Evolutionary conservation across 2,329 filamentous ascomycete species (phyloP).

Genomic region (Fusarium palustre): DNA sequence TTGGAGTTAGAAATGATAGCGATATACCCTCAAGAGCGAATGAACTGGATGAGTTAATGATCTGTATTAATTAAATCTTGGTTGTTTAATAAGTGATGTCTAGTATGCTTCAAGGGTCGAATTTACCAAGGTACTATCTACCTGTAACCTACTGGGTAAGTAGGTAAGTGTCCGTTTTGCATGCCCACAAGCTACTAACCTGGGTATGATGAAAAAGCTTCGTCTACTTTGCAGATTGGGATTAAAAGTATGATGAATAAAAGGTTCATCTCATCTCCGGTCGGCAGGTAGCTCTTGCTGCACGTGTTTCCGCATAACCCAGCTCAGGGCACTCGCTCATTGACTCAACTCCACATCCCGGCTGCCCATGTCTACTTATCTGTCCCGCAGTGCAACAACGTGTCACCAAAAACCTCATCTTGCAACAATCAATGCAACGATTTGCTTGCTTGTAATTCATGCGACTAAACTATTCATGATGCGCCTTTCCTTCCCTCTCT

Average conservation of each 20-base stretch:
- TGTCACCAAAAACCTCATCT: slow-evolving; percentile 39
- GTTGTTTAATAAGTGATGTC: background rate
- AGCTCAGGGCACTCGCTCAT: background rate
- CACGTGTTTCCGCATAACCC: slow-evolving; percentile 42
- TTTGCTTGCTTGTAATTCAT: background rate
- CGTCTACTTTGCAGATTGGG: background rate
- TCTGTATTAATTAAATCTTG: background rate
- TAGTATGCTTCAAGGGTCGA: background rate
- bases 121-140: background rate
- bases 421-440: background rate
- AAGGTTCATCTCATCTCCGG: background rate
- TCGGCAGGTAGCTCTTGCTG: slow-evolving; percentile 1
- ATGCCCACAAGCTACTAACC: background rate
- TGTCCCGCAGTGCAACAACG: slow-evolving; percentile 38
- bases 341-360: slow-evolving; percentile 29
- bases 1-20: slow-evolving; percentile 22
- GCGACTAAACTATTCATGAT: slow-evolving; percentile 18
- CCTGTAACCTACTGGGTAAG: no score
- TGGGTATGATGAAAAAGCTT: background rate
- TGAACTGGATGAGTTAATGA: slow-evolving; percentile 3
- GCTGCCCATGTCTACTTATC: background rate
- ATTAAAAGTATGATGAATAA: background rate
- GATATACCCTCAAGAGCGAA: slow-evolving; percentile 37
- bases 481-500: slow-evolving; percentile 19
- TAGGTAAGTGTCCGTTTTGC: background rate